Evolutionary conservation across 83 land plant species (phyloP).

Genomic region (Picea abies): DNA sequence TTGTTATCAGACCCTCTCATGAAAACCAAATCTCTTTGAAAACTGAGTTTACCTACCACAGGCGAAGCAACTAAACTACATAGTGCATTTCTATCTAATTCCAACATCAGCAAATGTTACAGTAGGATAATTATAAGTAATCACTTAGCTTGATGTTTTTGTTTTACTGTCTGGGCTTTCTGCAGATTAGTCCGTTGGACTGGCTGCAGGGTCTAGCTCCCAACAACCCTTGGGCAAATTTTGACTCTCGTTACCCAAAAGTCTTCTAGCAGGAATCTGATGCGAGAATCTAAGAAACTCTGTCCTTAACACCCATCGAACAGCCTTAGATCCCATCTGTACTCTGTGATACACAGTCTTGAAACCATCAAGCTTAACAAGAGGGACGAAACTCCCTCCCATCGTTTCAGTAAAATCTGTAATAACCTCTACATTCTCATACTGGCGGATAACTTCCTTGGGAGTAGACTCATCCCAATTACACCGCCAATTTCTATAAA

Average conservation of each 20-base stretch:
- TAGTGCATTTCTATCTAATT: too few relatives aligned
- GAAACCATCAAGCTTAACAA: constrained; percentile 75
- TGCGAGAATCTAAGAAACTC: constrained; percentile 70
- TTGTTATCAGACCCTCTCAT: too few relatives aligned
- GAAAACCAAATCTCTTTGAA: too few relatives aligned
- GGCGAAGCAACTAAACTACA: too few relatives aligned
- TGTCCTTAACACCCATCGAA: constrained; percentile 40
- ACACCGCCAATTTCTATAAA: constrained; percentile 39
- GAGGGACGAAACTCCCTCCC: constrained; percentile 57
- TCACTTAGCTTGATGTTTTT: too few relatives aligned
- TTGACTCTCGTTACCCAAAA: constrained; percentile 37
- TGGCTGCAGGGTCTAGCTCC: constrained; percentile 82
- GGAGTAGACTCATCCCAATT: constrained; percentile 19
- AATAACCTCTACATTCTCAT: constrained; percentile 66
- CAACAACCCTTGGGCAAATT: constrained; percentile 49
- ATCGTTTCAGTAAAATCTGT: constrained; percentile 56
- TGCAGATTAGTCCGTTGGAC: constrained; percentile 18
- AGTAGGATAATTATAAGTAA: too few relatives aligned
- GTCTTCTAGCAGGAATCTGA: constrained; percentile 63
- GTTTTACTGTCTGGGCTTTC: too few relatives aligned
- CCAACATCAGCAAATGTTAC: too few relatives aligned
- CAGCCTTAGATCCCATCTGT: constrained; percentile 48
- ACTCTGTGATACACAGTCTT: constrained; percentile 61
- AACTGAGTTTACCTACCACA: too few relatives aligned
- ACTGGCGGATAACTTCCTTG: constrained; percentile 26